Evolutionary conservation across 1,284 basidiomycete species (phyloP).

Genomic region (Trametes versicolor): DNA sequence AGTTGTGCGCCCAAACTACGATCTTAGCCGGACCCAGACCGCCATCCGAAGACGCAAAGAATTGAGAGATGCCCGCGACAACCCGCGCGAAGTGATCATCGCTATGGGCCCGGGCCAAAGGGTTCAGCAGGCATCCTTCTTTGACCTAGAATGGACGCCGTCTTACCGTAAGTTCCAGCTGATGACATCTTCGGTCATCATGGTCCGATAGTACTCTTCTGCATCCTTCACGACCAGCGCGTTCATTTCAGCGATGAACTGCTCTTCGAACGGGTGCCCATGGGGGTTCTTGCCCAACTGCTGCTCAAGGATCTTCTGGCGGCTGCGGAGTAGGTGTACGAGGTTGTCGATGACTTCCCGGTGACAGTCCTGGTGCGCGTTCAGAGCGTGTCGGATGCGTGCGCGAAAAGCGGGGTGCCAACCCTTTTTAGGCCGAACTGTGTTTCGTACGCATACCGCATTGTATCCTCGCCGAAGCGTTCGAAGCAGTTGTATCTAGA

Average conservation of each 20-base stretch:
- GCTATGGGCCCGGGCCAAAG: slow-evolving; percentile 20
- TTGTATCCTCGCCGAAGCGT: slow-evolving; percentile 43
- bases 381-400: not conserved
- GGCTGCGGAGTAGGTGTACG: slow-evolving; percentile 35
- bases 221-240: slow-evolving; percentile 42
- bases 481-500: slow-evolving; percentile 44
- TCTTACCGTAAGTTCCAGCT: slow-evolving; percentile 42
- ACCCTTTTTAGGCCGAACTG: slow-evolving; percentile 41
- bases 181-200: slow-evolving; percentile 39
- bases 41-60: slow-evolving; percentile 28
- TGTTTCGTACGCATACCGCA: slow-evolving; percentile 39
- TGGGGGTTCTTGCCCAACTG: slow-evolving; percentile 22
- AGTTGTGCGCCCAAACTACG: slow-evolving; percentile 45
- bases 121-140: not conserved
- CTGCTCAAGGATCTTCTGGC: slow-evolving; percentile 36
- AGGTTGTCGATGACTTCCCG: slow-evolving; percentile 41
- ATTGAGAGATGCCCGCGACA: slow-evolving; percentile 35
- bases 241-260: slow-evolving; percentile 45
- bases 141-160: not conserved
- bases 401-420: not conserved
- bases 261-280: slow-evolving; percentile 38
- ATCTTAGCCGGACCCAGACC: slow-evolving; percentile 37
- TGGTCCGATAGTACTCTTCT: slow-evolving; percentile 44
- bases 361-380: slow-evolving; percentile 37
- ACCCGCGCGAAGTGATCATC: slow-evolving; percentile 44